Percentiles rank a stretch among this genome's conserved stretches.
Evolutionary conservation across 768 basidiomycete genomes (phyloP).

Genomic region (Lentinula guzmanii): DNA sequence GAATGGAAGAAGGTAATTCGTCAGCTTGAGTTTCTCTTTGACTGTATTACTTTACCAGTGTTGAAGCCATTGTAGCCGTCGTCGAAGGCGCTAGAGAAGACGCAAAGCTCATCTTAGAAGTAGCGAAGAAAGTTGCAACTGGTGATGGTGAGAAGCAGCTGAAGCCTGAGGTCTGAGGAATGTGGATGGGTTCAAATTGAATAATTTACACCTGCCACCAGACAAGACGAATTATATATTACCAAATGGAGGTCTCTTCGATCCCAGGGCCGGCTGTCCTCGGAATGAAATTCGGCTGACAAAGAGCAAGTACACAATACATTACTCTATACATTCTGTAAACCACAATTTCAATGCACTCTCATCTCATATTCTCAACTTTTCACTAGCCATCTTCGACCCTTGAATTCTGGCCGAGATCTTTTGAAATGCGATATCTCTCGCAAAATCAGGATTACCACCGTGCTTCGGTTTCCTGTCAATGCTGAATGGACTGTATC

Average conservation of each 20-base stretch:
- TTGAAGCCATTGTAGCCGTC: background rate
- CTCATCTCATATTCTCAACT: background rate
- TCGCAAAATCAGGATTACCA: constrained; percentile 4
- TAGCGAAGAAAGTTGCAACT: background rate
- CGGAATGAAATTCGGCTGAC: background rate
- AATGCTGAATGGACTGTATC: constrained; percentile 6
- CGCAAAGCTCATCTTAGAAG: background rate
- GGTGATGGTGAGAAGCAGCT: background rate
- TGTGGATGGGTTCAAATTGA: background rate
- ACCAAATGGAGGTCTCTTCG: background rate
- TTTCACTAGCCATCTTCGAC: constrained; percentile 2
- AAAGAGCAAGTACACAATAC: background rate
- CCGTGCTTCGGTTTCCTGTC: constrained; percentile 3
- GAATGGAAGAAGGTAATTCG: background rate
- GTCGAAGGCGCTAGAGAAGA: background rate
- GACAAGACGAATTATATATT: background rate
- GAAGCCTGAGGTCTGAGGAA: background rate
- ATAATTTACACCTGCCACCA: background rate
- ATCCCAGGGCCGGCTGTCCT: background rate
- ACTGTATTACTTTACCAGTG: background rate
- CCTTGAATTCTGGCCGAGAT: constrained; percentile 4
- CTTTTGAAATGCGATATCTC: constrained; percentile 4
- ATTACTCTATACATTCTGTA: no score
- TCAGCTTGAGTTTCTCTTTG: background rate
- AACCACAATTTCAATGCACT: background rate